phyloP scores from a whole-genome alignment of 257 asterid genomes.

The Striga asiatica region DNA sequence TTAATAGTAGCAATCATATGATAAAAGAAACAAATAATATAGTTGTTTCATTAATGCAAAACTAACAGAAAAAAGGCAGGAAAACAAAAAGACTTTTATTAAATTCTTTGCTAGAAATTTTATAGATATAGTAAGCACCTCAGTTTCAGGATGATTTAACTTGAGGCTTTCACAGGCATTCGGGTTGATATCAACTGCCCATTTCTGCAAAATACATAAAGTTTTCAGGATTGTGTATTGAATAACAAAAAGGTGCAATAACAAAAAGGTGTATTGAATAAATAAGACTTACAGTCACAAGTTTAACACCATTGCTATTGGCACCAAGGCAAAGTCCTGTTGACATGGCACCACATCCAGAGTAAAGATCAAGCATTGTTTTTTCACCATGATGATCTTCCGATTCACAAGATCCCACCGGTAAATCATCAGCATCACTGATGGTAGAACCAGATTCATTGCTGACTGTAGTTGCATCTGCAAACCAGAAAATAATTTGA shows the following conservation, averaged over 20 bases:
- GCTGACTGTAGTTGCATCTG: constrained; percentile 22
- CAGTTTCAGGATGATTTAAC: constrained; percentile 67
- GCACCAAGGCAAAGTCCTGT: constrained; percentile 86
- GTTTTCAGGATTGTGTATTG: no score
- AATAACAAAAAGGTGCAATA: no score
- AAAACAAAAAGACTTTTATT: no score
- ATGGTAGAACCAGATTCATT: constrained; percentile 50
- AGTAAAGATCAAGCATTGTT: constrained; percentile 52
- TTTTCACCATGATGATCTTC: constrained; percentile 23
- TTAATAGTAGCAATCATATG: neutral
- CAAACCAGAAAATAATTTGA: neutral
- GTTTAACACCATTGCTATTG: constrained; percentile 45
- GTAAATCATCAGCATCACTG: constrained; percentile 30
- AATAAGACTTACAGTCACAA: constrained; percentile 46
- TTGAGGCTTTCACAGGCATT: constrained; percentile 63
- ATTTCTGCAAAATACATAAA: constrained; percentile 36
- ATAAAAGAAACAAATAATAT: neutral
- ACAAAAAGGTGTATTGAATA: no score
- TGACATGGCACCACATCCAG: constrained; percentile 99
- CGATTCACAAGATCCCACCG: constrained; percentile 6
- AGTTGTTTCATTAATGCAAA: neutral
- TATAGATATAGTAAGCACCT: no score
- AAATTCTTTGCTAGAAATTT: no score
- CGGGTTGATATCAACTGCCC: constrained; percentile 73
- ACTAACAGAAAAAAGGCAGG: no score